These are phyloP conservation scores for Kalmanozyma brasiliensis DNA, from an alignment of 1,284 basidiomycete genomes.

Conservation along the genomic window DNA sequence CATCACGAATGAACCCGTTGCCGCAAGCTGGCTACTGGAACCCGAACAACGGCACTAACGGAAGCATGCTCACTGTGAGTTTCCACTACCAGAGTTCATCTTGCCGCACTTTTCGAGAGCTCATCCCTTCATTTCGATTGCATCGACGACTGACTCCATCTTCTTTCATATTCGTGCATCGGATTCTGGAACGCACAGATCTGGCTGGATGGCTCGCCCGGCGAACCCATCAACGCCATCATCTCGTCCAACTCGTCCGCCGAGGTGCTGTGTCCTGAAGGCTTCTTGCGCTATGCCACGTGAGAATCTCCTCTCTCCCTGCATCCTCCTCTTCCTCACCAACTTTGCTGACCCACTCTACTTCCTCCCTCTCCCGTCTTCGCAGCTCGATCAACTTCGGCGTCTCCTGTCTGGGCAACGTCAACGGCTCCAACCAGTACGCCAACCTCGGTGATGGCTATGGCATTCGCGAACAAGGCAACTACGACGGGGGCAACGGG, in stretches of 20 bases:
- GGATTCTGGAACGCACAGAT: conserved; percentile 12
- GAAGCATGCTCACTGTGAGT: conserved; percentile 50
- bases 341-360: conserved; percentile 1
- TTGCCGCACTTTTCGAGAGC: not conserved
- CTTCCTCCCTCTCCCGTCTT: not conserved
- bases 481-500: conserved; percentile 55
- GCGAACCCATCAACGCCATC: conserved; percentile 66
- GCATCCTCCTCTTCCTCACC: not conserved
- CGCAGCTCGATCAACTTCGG: conserved; percentile 63
- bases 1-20: conserved; percentile 39
- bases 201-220: conserved; percentile 48
- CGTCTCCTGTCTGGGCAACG: conserved; percentile 65
- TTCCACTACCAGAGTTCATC: conserved; percentile 6
- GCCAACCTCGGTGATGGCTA: conserved; percentile 60
- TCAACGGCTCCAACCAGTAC: conserved; percentile 54
- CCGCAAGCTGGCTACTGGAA: conserved; percentile 37
- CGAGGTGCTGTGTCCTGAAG: conserved; percentile 56
- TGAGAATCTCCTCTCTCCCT: conserved; percentile 12
- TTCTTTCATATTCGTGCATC: too few relatives aligned
- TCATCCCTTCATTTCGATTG: conserved; percentile 1
- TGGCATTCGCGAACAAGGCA: conserved; percentile 52
- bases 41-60: conserved; percentile 43
- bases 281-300: conserved; percentile 64
- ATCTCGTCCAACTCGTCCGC: conserved; percentile 57
- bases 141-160: conserved; percentile 4